Evolutionary conservation across 352 stramenopile species (phyloP), one percentile per base, ranked within the genome.

Genomic region (Aphanomyces euteiches): DNA sequence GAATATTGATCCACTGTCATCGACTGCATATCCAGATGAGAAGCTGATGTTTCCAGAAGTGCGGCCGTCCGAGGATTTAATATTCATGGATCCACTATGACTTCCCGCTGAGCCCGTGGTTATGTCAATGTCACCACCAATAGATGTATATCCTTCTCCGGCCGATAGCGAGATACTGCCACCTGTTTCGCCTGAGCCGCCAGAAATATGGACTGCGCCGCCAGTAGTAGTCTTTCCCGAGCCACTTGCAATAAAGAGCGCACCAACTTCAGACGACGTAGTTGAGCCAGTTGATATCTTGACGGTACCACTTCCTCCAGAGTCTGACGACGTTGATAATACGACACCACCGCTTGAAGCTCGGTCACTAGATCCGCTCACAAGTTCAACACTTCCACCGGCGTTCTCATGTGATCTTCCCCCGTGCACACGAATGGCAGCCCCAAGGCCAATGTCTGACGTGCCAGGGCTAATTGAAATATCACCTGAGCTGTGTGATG

Each of bases 1-100:
- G 15, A 12, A 64, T 56, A 75, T 47, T 21, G 68, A 78, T 58
- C 74, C 78, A 21, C 81, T 79, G n/a, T 48, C 56, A 37, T 19
- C 7, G 7, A 19, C 10, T 36, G 50, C 7, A 19, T 17, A 37
- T 12, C 50, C 15, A 37, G 50, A 36, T 13, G 50, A 12, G 17
- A 58, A 12, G 7, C 8, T 7, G 10, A 58, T 19, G 36, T 58
- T 21, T 12, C 50, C 50, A 58, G 17, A 37, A 28, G 17, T 58
- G 43, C 43, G 10, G 43, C 10, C 10, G 17, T 50, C 43, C 10
- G 43, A n/a, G 43, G 43, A 50, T n/a, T n/a, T n/a, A n/a, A 50
- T 50, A n/a, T 2, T 12, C 10, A 50, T n/a, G 17, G 43, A n/a
- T n/a, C 43, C 43, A n/a, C 43, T 50, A n/a, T n/a, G 43, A n/a